Base-by-base conservation (phyloP, 2,329 filamentous ascomycete species). In the Ceratocystis colombiana region DNA sequence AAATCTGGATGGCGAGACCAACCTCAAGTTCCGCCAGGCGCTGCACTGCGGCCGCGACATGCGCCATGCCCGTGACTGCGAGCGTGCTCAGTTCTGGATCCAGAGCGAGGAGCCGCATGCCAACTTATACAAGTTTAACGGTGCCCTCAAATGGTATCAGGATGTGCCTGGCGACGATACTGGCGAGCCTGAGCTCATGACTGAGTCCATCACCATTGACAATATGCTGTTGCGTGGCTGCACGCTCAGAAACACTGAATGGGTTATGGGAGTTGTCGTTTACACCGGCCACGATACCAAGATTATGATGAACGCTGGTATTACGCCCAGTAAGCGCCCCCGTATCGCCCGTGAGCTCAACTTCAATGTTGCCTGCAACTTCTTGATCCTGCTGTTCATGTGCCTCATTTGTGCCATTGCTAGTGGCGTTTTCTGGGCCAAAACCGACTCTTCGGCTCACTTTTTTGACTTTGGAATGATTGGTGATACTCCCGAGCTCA, bases 301-400 rank as follows among this genome's bases (percentile, higher is more conserved):
- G 78, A 97, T 96, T 74, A 99, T 99, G 94, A 88, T 96, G 79
- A 99, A 99, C 74, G 89, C 94, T 33, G 94, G 94, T 68, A 88
- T 93, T 69, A 99, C 94, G 1, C 94, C 95, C 12, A 96, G 86
- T 74, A 99, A 99, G 79, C 88, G 93, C 69, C 85, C 94, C 46
- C 86, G 90, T 70, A 92, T 99, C 71, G 90, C 92, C 64, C 88
- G 90, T 69, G 92, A 96, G 74, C 83, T 99, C 71, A 99, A 99
- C 78, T 95, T 90, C 83, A 96, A 96, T 75, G 92, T 99, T 75
- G 83, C 97, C 68, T 96, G 92, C 82, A 99, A 99, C 76, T 97
- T 99, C 73, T 79, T 88, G 71, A 86, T 99, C 71, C 83, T 99
- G 15, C 87, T 96, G 72, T 73, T 86, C 73, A 95, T 99, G 86